A percentile compares a stretch with the other conserved stretches of the same genome.
These are phyloP conservation scores for Allium fistulosum DNA, from an alignment of 106 monocot genomes.

Conservation along the genomic window DNA sequence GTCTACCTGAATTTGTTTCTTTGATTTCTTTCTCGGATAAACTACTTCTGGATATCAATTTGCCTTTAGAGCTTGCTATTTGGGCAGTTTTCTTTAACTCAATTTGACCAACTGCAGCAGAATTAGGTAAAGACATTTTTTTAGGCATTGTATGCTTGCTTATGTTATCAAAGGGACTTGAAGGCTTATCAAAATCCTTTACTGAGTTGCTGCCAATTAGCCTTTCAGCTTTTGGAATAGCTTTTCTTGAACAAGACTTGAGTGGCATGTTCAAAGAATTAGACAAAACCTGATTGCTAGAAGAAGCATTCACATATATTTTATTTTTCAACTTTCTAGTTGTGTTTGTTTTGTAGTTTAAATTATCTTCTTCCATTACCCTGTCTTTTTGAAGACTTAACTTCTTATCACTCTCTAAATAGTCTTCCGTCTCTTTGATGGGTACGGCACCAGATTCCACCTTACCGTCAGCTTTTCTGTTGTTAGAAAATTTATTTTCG, in stretches of 20 bases:
- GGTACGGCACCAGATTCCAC: neutral
- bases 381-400: conserved; percentile 11
- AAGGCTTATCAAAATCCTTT: conserved; percentile 11
- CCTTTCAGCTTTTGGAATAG: conserved; percentile 17
- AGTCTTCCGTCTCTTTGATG: conserved; percentile 13
- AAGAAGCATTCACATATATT: conserved; percentile 18
- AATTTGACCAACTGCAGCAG: conserved; percentile 9
- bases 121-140: conserved; percentile 8
- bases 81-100: conserved; percentile 4
- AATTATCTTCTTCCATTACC: conserved; percentile 11
- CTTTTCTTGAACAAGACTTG: conserved; percentile 8
- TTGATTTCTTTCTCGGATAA: conserved; percentile 10
- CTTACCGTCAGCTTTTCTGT: conserved; percentile 11
- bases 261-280: conserved; percentile 16
- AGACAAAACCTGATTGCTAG: conserved; percentile 14
- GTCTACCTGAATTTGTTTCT: conserved; percentile 14
- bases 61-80: conserved; percentile 15
- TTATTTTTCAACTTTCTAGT: conserved; percentile 20
- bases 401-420: conserved; percentile 19
- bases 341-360: conserved; percentile 19
- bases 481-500: conserved; percentile 22
- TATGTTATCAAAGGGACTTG: conserved; percentile 5
- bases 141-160: conserved; percentile 12
- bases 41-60: conserved; percentile 19
- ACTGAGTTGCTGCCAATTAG: conserved; percentile 9